phyloP scores from a whole-genome alignment of 495 filamentous ascomycete genomes.

The Daldinia vernicosa region DNA sequence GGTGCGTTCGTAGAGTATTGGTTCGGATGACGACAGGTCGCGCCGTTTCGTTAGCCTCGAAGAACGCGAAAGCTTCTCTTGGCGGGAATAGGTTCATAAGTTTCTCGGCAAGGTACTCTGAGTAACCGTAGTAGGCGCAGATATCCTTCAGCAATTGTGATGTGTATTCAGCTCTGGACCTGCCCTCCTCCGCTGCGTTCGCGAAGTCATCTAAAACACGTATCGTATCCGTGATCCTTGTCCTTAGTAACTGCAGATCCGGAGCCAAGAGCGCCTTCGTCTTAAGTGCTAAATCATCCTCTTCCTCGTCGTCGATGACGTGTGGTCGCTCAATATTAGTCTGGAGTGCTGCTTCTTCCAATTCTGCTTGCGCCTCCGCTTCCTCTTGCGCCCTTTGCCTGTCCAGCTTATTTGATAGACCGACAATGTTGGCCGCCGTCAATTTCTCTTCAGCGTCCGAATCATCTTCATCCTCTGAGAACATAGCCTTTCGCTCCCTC shows the following conservation, averaged over 20 bases:
- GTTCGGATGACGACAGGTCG: constrained; percentile 84
- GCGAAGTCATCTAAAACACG: constrained; percentile 89
- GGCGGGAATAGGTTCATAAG: constrained; percentile 90
- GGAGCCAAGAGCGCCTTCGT: constrained; percentile 72
- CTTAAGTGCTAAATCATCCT: constrained; percentile 55
- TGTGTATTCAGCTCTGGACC: constrained; percentile 87
- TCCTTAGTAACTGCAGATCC: constrained; percentile 87
- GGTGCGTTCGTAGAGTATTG: constrained; percentile 92
- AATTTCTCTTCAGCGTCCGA: constrained; percentile 89
- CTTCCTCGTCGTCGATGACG: constrained; percentile 67
- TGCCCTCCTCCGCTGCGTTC: constrained; percentile 76
- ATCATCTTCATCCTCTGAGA: constrained; percentile 94
- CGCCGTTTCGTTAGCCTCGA: constrained; percentile 95
- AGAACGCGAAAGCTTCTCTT: constrained; percentile 95
- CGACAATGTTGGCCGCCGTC: constrained; percentile 95
- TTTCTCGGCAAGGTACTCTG: constrained; percentile 83
- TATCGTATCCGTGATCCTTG: constrained; percentile 90
- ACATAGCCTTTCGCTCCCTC: constrained; percentile 72
- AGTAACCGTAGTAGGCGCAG: constrained; percentile 93
- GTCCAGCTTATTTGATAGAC: constrained; percentile 84
- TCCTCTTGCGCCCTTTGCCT: constrained; percentile 72
- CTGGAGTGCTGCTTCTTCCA: constrained; percentile 89
- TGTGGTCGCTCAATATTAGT: constrained; percentile 88
- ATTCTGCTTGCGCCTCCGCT: constrained; percentile 78
- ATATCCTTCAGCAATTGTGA: constrained; percentile 88